These are phyloP conservation scores for Exophiala lecanii-corni DNA, from an alignment of 2,329 filamentous ascomycete genomes.

Conservation along the genomic window DNA sequence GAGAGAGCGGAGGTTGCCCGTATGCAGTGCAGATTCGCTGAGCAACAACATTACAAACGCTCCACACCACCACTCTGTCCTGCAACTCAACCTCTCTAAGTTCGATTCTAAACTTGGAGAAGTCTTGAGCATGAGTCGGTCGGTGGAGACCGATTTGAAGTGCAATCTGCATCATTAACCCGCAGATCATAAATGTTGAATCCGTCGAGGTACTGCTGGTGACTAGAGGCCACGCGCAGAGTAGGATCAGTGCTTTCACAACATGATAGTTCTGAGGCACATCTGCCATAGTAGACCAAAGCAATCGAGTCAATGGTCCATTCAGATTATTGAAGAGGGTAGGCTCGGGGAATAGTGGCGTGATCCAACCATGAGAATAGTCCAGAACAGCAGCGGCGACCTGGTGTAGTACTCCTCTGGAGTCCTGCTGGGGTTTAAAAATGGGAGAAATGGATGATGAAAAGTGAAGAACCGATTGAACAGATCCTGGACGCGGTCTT, in stretches of 20 bases:
- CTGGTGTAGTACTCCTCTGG: conserved; percentile 55
- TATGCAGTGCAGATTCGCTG: conserved; percentile 66
- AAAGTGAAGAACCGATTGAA: conserved; percentile 58
- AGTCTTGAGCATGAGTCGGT: conserved; percentile 58
- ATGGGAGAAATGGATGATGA: conserved; percentile 61
- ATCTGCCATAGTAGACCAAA: conserved; percentile 58
- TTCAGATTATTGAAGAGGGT: conserved; percentile 49
- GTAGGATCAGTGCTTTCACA: conserved; percentile 58
- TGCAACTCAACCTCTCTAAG: conserved; percentile 59
- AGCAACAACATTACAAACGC: conserved; percentile 63
- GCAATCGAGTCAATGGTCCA: conserved; percentile 52
- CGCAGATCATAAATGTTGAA: conserved; percentile 61
- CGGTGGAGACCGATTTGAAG: conserved; percentile 63
- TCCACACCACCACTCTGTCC: conserved; percentile 63
- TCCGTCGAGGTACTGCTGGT: conserved; percentile 60
- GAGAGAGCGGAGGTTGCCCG: conserved; percentile 60
- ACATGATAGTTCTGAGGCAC: conserved; percentile 61
- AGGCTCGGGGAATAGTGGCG: conserved; percentile 54
- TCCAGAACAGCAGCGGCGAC: conserved; percentile 65
- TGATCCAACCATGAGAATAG: conserved; percentile 58
- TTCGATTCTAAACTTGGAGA: conserved; percentile 48
- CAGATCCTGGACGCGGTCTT: conserved; percentile 41
- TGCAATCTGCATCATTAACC: conserved; percentile 64
- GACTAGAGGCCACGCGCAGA: conserved; percentile 63
- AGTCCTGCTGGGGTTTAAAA: conserved; percentile 52